Evolutionary conservation across 805 yeast genomes (phyloP).

Genomic region (Suhomyces prunicola): DNA sequence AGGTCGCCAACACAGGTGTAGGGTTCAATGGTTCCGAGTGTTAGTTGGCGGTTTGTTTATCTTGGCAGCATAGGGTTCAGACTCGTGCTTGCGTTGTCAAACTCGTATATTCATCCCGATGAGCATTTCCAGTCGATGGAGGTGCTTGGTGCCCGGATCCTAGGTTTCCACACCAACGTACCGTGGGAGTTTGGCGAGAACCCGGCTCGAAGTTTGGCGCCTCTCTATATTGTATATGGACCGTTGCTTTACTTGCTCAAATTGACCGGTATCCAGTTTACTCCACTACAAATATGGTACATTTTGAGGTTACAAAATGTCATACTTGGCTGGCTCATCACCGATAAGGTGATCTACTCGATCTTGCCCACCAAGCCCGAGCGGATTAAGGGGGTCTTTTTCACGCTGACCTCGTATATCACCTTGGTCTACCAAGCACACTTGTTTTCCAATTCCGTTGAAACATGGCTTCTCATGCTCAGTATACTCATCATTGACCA

Average conservation of each 20-base stretch:
- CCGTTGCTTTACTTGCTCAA: constrained; percentile 48
- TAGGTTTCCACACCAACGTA: constrained; percentile 42
- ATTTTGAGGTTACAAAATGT: constrained; percentile 51
- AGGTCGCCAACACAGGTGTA: background rate
- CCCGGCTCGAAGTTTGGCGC: constrained; percentile 71
- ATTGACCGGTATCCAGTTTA: constrained; percentile 31
- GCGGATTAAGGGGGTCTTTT: constrained; percentile 45
- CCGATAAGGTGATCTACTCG: constrained; percentile 44
- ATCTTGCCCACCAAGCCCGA: constrained; percentile 50
- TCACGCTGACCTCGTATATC: constrained; percentile 59
- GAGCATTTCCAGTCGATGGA: constrained; percentile 94
- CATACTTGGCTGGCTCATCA: constrained; percentile 33
- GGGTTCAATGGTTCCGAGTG: constrained; percentile 1
- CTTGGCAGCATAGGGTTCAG: constrained; percentile 45
- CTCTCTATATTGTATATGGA: constrained; percentile 65
- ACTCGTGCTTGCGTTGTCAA: constrained; percentile 56
- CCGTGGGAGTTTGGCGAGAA: constrained; percentile 81
- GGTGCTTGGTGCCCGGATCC: constrained; percentile 50
- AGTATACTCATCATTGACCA: constrained; percentile 49
- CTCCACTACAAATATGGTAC: constrained; percentile 53
- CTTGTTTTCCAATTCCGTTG: constrained; percentile 85
- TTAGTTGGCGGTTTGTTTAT: constrained; percentile 49
- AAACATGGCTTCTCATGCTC: constrained; percentile 55
- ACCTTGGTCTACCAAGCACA: constrained; percentile 81
- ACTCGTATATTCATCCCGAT: constrained; percentile 95